Percentiles rank a stretch among this genome's conserved stretches.
These are phyloP conservation scores for Chimonanthus praecox DNA, from an alignment of 164 flowering plant genomes.

Conservation along the genomic window DNA sequence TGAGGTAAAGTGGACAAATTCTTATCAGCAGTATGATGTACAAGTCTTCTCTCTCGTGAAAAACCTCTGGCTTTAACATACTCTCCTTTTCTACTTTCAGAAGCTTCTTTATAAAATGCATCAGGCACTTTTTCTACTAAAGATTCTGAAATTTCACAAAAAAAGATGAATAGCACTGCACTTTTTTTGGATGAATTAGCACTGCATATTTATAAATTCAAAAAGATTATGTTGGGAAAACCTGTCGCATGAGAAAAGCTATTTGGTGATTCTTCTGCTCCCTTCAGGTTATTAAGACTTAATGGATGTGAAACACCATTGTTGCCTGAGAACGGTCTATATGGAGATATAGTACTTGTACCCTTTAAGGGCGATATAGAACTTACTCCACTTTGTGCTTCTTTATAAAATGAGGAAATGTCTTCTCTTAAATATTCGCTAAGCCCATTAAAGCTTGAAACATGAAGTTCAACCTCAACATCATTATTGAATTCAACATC, in stretches of 20 bases:
- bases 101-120: constrained; percentile 24
- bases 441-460: constrained; percentile 10
- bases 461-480: constrained; percentile 17
- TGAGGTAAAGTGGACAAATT: constrained; percentile 10
- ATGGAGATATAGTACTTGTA: constrained; percentile 22
- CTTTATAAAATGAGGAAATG: constrained; percentile 46
- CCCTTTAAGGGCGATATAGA: constrained; percentile 19
- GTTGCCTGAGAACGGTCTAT: constrained; percentile 13
- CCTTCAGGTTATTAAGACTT: constrained; percentile 9
- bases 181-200: too few species aligned
- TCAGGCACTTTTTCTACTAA: constrained; percentile 19
- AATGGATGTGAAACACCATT: constrained; percentile 18
- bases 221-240: constrained; percentile 13
- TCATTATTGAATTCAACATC: constrained; percentile 10
- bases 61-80: constrained; percentile 19
- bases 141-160: constrained; percentile 26
- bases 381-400: constrained; percentile 18
- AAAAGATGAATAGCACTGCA: constrained; percentile 1
- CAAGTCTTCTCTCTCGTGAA: constrained; percentile 18
- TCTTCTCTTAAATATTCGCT: constrained; percentile 31
- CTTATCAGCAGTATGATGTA: constrained; percentile 11
- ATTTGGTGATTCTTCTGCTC: constrained; percentile 19
- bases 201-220: too few species aligned
- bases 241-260: constrained; percentile 33
- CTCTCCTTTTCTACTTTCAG: constrained; percentile 23